Percentiles rank a stretch among this genome's conserved stretches.
Conservation (phyloP, 352 stramenopile genomes). For the Blastocystis sp. region DNA sequence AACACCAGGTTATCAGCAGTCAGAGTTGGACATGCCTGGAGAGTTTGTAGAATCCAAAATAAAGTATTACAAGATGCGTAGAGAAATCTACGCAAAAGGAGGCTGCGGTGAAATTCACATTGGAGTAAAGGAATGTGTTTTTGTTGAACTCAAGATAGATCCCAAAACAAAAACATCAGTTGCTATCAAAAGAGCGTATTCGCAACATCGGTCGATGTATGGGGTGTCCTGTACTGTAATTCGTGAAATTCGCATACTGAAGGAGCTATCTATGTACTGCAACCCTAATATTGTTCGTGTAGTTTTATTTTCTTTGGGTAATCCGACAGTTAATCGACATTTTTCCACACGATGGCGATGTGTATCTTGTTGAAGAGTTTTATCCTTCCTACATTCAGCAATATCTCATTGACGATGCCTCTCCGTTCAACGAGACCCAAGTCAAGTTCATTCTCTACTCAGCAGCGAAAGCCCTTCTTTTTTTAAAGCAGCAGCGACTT, state of each 20-base stretch:
- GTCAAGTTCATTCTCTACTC: slow-evolving; percentile 54
- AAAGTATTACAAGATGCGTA: slow-evolving; percentile 58
- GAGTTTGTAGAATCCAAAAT: slow-evolving; percentile 58
- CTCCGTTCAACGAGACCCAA: slow-evolving; percentile 36
- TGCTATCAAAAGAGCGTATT: slow-evolving; percentile 48
- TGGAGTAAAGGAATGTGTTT: neutral
- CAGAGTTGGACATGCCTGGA: slow-evolving; percentile 55
- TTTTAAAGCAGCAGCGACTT: slow-evolving; percentile 1
- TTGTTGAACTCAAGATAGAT: slow-evolving; percentile 12
- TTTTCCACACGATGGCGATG: slow-evolving; percentile 48
- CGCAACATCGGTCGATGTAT: slow-evolving; percentile 5
- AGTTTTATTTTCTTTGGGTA: neutral
- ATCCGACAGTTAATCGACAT: slow-evolving; percentile 21
- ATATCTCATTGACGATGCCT: neutral
- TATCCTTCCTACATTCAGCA: slow-evolving; percentile 55
- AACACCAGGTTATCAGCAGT: slow-evolving; percentile 37
- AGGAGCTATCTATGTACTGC: slow-evolving; percentile 5
- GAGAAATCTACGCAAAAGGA: slow-evolving; percentile 48
- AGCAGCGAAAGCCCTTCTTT: slow-evolving; percentile 18
- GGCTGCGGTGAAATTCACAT: slow-evolving; percentile 35
- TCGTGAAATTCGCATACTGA: slow-evolving; percentile 23
- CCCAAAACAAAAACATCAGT: neutral
- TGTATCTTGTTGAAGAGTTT: slow-evolving; percentile 52
- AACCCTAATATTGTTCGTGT: slow-evolving; percentile 41
- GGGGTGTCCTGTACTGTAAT: slow-evolving; percentile 22